Percentiles rank a stretch among this genome's conserved stretches.
phyloP scores from a whole-genome alignment of 2,329 filamentous ascomycete genomes.

The Pseudogymnoascus sp. region DNA sequence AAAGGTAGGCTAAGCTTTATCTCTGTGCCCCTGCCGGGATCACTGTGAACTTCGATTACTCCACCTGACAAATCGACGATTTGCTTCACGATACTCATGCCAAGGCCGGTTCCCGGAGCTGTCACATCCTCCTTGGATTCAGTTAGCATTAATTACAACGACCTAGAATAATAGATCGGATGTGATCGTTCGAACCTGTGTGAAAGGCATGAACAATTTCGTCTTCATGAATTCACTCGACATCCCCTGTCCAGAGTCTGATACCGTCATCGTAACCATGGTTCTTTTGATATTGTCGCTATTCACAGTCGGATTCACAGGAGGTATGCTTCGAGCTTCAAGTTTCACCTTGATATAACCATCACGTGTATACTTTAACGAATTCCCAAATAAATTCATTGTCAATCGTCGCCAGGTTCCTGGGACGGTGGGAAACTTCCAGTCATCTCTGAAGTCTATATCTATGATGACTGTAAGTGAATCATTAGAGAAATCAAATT shows the following conservation, averaged over 20 bases:
- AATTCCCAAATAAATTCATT: constrained; percentile 55
- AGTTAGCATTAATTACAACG: not conserved
- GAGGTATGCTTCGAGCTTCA: not conserved
- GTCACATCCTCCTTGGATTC: constrained; percentile 43
- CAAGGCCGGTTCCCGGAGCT: constrained; percentile 53
- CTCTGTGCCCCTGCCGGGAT: constrained; percentile 46
- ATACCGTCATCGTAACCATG: constrained; percentile 36
- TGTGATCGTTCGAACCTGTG: constrained; percentile 31
- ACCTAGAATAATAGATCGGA: not conserved
- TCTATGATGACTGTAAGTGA: constrained; percentile 39
- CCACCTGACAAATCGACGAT: constrained; percentile 55
- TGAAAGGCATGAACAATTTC: constrained; percentile 52
- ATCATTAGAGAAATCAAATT: constrained; percentile 21
- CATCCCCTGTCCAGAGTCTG: constrained; percentile 58
- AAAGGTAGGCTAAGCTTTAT: constrained; percentile 41
- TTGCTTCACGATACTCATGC: constrained; percentile 55
- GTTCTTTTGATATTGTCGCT: not conserved
- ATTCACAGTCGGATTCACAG: not conserved
- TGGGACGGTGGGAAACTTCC: constrained; percentile 23
- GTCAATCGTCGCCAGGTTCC: constrained; percentile 34
- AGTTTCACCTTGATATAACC: constrained; percentile 42
- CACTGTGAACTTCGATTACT: constrained; percentile 50
- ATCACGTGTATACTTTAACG: constrained; percentile 50
- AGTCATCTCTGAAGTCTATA: constrained; percentile 29
- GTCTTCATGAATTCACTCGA: constrained; percentile 50